Evolutionary conservation across 495 filamentous ascomycete genomes (phyloP).

Genomic region (Tricharina praecox): DNA sequence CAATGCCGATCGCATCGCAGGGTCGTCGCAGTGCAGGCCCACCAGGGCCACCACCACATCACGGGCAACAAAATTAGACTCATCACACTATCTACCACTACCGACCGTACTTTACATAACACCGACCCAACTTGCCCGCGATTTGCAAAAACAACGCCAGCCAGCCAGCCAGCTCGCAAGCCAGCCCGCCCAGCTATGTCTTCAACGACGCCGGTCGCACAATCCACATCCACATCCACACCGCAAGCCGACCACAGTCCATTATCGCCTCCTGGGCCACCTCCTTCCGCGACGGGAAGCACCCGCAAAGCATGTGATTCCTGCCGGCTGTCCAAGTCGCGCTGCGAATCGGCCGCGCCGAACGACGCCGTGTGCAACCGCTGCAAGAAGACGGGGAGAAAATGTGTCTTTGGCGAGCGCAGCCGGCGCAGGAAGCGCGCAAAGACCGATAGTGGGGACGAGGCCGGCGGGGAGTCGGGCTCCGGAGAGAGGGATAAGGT

Average conservation of each 20-base stretch:
- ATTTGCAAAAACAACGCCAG: not conserved
- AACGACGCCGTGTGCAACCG: constrained; percentile 42
- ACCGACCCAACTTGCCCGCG: not conserved
- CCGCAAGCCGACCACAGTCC: no score
- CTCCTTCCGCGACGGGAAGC: not conserved
- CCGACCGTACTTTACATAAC: not conserved
- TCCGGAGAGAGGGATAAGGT: constrained; percentile 19
- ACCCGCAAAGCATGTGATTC: constrained; percentile 5
- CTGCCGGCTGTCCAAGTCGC: not conserved
- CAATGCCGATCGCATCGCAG: no score
- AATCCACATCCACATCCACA: no score
- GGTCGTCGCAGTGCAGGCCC: no score
- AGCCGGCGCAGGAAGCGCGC: constrained; percentile 82
- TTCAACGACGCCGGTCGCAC: no score
- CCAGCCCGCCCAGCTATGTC: not conserved
- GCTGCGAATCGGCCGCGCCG: not conserved
- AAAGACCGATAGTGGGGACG: constrained; percentile 34
- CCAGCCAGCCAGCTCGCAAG: not conserved
- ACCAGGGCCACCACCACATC: not conserved
- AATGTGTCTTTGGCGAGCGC: constrained; percentile 67
- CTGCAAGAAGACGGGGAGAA: constrained; percentile 65
- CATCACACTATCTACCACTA: not conserved
- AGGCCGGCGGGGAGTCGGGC: constrained; percentile 9
- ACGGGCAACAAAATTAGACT: not conserved
- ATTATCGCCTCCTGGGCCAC: no score